These are phyloP conservation scores for Pseudopyrenochaeta lycopersici DNA, from an alignment of 2,329 filamentous ascomycete species.

Conservation along the genomic window DNA sequence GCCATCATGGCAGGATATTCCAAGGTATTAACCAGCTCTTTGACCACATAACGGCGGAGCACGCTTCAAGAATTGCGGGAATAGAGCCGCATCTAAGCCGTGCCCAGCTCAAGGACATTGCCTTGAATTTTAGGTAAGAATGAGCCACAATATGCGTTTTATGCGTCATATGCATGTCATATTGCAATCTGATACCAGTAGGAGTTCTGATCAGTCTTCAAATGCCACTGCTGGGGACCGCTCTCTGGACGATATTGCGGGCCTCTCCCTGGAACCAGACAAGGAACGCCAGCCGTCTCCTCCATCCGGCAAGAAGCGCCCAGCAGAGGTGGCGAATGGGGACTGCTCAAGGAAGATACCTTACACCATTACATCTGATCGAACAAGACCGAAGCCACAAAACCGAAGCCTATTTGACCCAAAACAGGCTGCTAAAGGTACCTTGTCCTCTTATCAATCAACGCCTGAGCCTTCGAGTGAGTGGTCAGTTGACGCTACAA, in stretches of 20 bases:
- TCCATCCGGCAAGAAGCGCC: constrained; percentile 36
- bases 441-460: constrained; percentile 24
- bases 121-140: constrained; percentile 27
- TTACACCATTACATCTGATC: constrained; percentile 22
- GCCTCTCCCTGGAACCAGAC: constrained; percentile 34
- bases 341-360: constrained; percentile 37
- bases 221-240: constrained; percentile 37
- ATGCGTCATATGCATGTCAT: background rate
- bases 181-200: constrained; percentile 13
- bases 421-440: constrained; percentile 21
- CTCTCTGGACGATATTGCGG: constrained; percentile 41
- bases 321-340: constrained; percentile 35
- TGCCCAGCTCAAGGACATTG: constrained; percentile 31
- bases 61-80: constrained; percentile 27
- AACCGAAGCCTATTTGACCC: constrained; percentile 32
- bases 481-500: constrained; percentile 31
- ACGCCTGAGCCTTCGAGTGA: constrained; percentile 35
- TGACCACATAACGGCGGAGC: constrained; percentile 37
- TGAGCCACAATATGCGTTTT: background rate
- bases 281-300: constrained; percentile 33
- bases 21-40: constrained; percentile 34
- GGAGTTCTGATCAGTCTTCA: constrained; percentile 32
- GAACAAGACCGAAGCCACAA: constrained; percentile 23
- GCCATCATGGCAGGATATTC: constrained; percentile 38
- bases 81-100: constrained; percentile 30